Evolutionary conservation across 768 basidiomycete genomes (phyloP).

Genomic region (Candolleomyces efflorescens): DNA sequence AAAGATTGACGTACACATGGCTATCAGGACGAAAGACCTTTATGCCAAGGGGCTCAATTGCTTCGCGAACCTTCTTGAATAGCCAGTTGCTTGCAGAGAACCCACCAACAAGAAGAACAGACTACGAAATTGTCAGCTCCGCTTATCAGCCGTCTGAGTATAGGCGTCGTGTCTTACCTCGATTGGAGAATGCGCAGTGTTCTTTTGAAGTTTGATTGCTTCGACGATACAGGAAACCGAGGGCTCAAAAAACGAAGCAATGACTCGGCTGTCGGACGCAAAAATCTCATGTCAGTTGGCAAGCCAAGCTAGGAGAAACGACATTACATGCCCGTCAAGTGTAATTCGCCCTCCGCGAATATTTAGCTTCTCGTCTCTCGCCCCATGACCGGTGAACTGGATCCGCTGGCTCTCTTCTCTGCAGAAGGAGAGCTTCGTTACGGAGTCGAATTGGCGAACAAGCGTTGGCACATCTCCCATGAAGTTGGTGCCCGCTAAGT

Average conservation of each 20-base stretch:
- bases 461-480: constrained; percentile 33
- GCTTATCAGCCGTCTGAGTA: too few relatives aligned
- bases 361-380: too few relatives aligned
- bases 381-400: too few relatives aligned
- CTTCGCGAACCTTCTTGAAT: constrained; percentile 31
- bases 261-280: constrained; percentile 10
- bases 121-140: constrained; percentile 15
- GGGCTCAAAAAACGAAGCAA: constrained; percentile 18
- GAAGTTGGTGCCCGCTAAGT: constrained; percentile 33
- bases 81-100: constrained; percentile 52
- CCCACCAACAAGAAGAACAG: constrained; percentile 45
- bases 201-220: constrained; percentile 13
- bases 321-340: too few relatives aligned
- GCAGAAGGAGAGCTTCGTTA: too few relatives aligned
- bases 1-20: constrained; percentile 34
- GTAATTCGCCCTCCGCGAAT: too few relatives aligned
- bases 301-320: too few relatives aligned
- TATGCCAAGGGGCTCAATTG: constrained; percentile 29
- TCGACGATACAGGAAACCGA: constrained; percentile 17
- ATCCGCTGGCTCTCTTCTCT: too few relatives aligned
- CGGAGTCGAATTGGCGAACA: constrained; percentile 30
- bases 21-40: constrained; percentile 41
- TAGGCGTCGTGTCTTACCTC: background rate
- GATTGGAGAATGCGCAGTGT: constrained; percentile 8
- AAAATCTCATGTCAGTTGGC: too few relatives aligned